These are phyloP conservation scores for Corylus americana DNA, from an alignment of 306 rosid genomes.

Conservation along the genomic window DNA sequence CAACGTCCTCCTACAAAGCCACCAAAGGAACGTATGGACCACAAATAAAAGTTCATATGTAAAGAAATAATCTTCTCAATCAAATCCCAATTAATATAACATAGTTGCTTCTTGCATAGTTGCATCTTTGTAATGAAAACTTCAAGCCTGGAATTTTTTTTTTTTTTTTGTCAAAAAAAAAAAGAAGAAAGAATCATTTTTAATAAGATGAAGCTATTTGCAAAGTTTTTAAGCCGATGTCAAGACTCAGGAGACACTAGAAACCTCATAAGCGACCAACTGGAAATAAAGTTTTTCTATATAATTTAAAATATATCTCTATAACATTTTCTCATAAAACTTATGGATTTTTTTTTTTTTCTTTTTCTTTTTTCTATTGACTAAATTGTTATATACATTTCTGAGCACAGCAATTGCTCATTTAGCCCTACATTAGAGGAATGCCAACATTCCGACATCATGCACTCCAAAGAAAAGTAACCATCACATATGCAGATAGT, in stretches of 20 bases:
- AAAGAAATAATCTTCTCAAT: not conserved
- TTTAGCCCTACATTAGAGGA: not conserved
- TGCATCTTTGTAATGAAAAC: not conserved
- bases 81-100: not conserved
- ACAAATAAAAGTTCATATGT: not conserved
- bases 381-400: not conserved
- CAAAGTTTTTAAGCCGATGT: not conserved
- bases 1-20: constrained; percentile 28
- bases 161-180: too few relatives aligned
- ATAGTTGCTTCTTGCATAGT: not conserved
- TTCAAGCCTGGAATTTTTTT: not conserved
- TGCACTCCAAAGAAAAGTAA: not conserved
- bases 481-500: not conserved
- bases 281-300: too few relatives aligned
- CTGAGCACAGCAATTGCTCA: not conserved
- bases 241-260: not conserved
- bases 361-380: not conserved
- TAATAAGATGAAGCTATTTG: not conserved
- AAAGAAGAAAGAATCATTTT: not conserved
- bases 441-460: not conserved
- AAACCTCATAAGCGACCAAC: too few relatives aligned
- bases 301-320: too few relatives aligned
- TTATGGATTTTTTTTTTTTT: not conserved
- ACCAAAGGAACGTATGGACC: constrained; percentile 1
- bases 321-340: too few relatives aligned